Conservation (phyloP, 805 yeast species). For the Metschnikowia kofuensis region DNA sequence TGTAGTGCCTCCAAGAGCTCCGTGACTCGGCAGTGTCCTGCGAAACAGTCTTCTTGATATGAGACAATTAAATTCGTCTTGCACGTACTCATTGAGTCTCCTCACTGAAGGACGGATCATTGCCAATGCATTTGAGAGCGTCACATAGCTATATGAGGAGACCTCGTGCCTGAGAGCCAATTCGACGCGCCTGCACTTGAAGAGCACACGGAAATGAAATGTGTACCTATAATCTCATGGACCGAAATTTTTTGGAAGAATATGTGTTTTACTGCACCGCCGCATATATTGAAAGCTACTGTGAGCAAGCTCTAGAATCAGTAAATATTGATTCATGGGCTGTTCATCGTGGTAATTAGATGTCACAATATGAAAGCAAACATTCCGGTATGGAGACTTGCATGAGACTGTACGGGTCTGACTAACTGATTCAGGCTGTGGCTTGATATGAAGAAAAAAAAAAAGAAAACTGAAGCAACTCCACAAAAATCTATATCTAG, state of each 20-base stretch:
- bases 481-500: not conserved
- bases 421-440: slow-evolving; percentile 1
- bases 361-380: too few relatives aligned
- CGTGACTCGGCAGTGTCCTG: not conserved
- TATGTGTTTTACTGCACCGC: too few relatives aligned
- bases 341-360: too few relatives aligned
- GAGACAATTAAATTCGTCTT: slow-evolving; percentile 15
- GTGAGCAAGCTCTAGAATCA: too few relatives aligned
- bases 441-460: not conserved
- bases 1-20: slow-evolving; percentile 6
- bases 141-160: not conserved
- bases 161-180: not conserved
- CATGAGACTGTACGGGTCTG: slow-evolving; percentile 8
- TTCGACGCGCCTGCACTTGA: not conserved
- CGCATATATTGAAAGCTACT: too few relatives aligned
- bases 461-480: not conserved
- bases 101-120: slow-evolving; percentile 7
- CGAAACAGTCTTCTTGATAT: slow-evolving; percentile 1
- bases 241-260: too few relatives aligned
- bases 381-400: not conserved
- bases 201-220: not conserved
- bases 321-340: too few relatives aligned
- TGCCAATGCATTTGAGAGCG: not conserved
- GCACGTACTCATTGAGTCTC: not conserved
- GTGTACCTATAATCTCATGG: not conserved